Conservation (phyloP, 306 rosid species). For the Lathyrus sativus region DNA sequence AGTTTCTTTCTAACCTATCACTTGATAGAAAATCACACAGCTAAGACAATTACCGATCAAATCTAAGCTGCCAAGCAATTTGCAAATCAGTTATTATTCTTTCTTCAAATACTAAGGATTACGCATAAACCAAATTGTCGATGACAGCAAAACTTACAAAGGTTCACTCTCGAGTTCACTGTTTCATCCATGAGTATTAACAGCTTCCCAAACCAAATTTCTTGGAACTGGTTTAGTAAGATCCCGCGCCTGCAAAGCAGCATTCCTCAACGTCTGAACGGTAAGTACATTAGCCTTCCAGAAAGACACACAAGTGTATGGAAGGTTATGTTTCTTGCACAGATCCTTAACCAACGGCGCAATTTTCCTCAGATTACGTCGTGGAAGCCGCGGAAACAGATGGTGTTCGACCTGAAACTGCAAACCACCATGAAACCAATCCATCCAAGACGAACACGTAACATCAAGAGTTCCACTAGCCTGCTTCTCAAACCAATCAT, state of each 20-base stretch:
- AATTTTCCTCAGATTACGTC: constrained; percentile 54
- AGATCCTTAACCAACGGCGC: constrained; percentile 68
- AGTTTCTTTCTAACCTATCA: constrained; percentile 37
- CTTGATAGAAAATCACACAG: constrained; percentile 27
- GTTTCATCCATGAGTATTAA: constrained; percentile 67
- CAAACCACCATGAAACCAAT: constrained; percentile 87
- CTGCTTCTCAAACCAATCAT: constrained; percentile 74
- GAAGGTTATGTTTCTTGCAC: constrained; percentile 66
- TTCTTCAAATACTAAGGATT: constrained; percentile 42
- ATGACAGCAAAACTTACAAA: constrained; percentile 42
- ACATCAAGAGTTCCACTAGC: constrained; percentile 59
- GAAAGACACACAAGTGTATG: constrained; percentile 62
- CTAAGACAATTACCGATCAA: constrained; percentile 7
- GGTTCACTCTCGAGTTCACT: constrained; percentile 21
- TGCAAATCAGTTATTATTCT: constrained; percentile 45
- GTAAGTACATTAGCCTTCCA: constrained; percentile 67
- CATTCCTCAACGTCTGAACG: constrained; percentile 47
- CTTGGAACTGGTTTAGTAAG: constrained; percentile 52
- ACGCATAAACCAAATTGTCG: background rate
- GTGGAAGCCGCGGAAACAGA: constrained; percentile 61
- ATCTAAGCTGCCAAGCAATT: constrained; percentile 50
- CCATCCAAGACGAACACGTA: constrained; percentile 69
- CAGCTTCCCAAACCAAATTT: constrained; percentile 80
- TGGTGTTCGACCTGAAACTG: constrained; percentile 88
- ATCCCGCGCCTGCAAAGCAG: constrained; percentile 78